Evolutionary conservation across 2,329 filamentous ascomycete genomes (phyloP).

Genomic region (Calonectria pseudoturangicola): DNA sequence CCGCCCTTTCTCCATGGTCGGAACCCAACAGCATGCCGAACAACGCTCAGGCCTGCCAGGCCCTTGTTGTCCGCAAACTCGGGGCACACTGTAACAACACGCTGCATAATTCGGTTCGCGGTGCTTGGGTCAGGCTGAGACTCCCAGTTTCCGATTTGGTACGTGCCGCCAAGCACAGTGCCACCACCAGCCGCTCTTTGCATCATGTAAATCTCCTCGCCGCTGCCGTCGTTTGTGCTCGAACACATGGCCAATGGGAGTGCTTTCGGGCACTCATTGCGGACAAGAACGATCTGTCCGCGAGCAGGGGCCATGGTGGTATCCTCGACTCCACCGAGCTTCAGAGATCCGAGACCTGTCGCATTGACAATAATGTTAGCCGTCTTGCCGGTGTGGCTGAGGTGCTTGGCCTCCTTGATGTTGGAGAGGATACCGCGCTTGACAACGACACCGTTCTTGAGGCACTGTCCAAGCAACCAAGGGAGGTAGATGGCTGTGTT

Average conservation of each 20-base stretch:
- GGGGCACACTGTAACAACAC: conserved; percentile 79
- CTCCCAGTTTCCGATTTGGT: conserved; percentile 88
- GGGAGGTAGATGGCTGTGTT: conserved; percentile 92
- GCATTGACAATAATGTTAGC: conserved; percentile 88
- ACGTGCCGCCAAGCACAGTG: conserved; percentile 88
- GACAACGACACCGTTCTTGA: conserved; percentile 81
- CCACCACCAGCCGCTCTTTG: conserved; percentile 86
- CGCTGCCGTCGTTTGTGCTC: conserved; percentile 82
- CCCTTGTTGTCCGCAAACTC: conserved; percentile 79
- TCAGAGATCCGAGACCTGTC: conserved; percentile 84
- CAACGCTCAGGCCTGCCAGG: conserved; percentile 83
- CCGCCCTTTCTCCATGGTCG: conserved; percentile 84
- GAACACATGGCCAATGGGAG: conserved; percentile 81
- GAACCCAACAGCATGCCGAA: conserved; percentile 89
- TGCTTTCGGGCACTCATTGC: conserved; percentile 77
- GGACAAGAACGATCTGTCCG: conserved; percentile 90
- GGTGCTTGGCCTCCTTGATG: conserved; percentile 78
- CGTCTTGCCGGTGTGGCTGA: conserved; percentile 70
- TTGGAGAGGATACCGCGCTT: conserved; percentile 80
- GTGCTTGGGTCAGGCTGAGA: conserved; percentile 85
- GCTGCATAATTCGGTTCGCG: conserved; percentile 88
- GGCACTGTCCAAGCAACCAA: conserved; percentile 88
- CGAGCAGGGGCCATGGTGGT: conserved; percentile 82
- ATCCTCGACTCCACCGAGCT: conserved; percentile 89
- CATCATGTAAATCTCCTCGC: conserved; percentile 89